phyloP scores from a whole-genome alignment of 306 rosid species.

The Coriaria nepalensis region DNA sequence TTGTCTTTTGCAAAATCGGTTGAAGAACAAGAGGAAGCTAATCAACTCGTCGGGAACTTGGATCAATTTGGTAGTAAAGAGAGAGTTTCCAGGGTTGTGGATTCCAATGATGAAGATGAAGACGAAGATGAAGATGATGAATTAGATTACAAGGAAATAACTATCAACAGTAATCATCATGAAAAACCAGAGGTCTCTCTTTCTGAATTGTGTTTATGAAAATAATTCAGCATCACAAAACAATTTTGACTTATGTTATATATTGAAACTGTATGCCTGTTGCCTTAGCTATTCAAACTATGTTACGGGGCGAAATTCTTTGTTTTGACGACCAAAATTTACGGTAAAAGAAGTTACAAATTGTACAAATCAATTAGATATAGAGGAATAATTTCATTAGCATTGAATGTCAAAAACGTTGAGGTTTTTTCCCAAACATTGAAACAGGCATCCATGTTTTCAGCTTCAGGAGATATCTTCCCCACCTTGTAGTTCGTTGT shows the following conservation, averaged over 20 bases:
- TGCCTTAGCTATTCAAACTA: conserved; percentile 6
- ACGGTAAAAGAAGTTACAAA: too few species aligned
- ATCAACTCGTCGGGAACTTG: conserved; percentile 32
- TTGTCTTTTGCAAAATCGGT: conserved; percentile 59
- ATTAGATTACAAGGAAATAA: conserved; percentile 23
- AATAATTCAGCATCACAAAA: background rate
- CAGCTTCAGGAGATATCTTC: too few species aligned
- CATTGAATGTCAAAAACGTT: too few species aligned
- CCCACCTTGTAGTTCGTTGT: too few species aligned
- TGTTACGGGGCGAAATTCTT: background rate
- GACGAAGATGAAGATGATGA: conserved; percentile 20
- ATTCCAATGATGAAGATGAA: conserved; percentile 16
- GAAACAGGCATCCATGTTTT: too few species aligned
- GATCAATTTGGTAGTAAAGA: conserved; percentile 19
- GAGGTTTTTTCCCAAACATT: too few species aligned
- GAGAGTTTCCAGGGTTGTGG: conserved; percentile 14
- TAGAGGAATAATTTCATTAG: too few species aligned
- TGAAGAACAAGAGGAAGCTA: conserved; percentile 45
- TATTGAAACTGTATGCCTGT: background rate
- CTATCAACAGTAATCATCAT: conserved; percentile 1
- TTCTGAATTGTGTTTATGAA: conserved; percentile 5
- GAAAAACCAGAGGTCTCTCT: background rate
- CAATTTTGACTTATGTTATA: background rate
- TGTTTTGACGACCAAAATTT: too few species aligned
- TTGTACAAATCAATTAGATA: too few species aligned